Conservation (phyloP, 768 basidiomycete species). For the Pholiota molesta region DNA sequence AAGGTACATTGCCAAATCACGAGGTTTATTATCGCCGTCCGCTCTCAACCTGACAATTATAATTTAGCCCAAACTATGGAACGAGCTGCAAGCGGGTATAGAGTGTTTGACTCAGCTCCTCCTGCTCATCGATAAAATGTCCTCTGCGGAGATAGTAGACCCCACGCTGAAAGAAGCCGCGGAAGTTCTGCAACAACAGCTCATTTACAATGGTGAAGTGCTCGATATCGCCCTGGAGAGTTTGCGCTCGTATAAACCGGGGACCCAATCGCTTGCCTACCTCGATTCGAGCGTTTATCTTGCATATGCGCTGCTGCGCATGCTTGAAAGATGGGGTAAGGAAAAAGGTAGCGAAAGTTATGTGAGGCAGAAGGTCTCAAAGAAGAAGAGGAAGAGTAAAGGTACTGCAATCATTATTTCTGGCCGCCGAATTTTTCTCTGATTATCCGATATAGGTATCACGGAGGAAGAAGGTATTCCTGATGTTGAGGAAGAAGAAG, state of each 20-base stretch:
- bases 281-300: constrained; percentile 87
- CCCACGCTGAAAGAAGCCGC: constrained; percentile 69
- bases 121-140: constrained; percentile 86
- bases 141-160: constrained; percentile 50
- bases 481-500: constrained; percentile 69
- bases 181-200: constrained; percentile 80
- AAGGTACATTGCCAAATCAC: constrained; percentile 58
- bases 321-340: constrained; percentile 90
- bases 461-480: constrained; percentile 66
- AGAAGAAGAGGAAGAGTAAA: constrained; percentile 48
- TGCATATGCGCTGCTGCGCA: constrained; percentile 80
- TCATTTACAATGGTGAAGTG: constrained; percentile 95
- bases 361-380: constrained; percentile 68
- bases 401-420: constrained; percentile 29
- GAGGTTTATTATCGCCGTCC: constrained; percentile 8
- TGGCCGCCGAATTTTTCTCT: constrained; percentile 4
- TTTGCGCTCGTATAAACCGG: constrained; percentile 77
- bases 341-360: constrained; percentile 71
- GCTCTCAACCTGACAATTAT: constrained; percentile 14
- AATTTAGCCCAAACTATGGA: constrained; percentile 88
- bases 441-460: constrained; percentile 31
- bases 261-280: constrained; percentile 77
- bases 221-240: constrained; percentile 86
- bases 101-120: constrained; percentile 94
- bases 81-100: constrained; percentile 90